These are phyloP conservation scores for Malus sieversii DNA, from an alignment of 306 rosid species.

Conservation along the genomic window DNA sequence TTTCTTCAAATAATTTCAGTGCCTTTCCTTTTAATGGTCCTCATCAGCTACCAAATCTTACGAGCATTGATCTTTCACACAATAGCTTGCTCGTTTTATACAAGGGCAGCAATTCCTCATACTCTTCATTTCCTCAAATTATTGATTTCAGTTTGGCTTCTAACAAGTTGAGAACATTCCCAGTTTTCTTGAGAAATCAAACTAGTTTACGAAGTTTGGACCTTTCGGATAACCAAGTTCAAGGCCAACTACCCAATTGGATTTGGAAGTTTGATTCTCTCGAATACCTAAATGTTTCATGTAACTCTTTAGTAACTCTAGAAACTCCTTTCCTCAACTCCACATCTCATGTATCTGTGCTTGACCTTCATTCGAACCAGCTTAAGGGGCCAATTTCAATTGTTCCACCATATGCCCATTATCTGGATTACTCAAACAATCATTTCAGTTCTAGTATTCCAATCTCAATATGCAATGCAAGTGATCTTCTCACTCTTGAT, in stretches of 20 bases:
- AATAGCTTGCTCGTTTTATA: constrained; percentile 19
- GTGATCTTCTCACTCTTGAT: too few species aligned
- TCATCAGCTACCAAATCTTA: neutral
- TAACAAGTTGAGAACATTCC: neutral
- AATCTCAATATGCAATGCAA: too few species aligned
- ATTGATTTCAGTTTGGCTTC: neutral
- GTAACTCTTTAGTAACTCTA: neutral
- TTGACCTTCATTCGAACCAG: neutral
- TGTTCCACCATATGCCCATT: rapidly evolving
- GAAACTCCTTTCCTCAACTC: neutral
- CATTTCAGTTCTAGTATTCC: neutral
- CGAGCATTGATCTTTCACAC: constrained; percentile 33
- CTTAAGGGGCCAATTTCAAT: neutral
- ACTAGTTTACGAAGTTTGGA: rapidly evolving
- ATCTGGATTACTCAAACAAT: neutral
- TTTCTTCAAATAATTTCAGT: constrained; percentile 21
- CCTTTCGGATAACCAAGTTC: neutral
- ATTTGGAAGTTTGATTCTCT: neutral
- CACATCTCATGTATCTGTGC: rapidly evolving
- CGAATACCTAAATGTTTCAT: neutral
- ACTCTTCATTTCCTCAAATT: neutral
- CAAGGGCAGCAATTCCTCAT: neutral
- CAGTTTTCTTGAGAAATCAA: neutral
- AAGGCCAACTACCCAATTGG: neutral
- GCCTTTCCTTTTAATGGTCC: neutral